Conservation (phyloP, 805 yeast species). For the Henningerozyma blattae region DNA sequence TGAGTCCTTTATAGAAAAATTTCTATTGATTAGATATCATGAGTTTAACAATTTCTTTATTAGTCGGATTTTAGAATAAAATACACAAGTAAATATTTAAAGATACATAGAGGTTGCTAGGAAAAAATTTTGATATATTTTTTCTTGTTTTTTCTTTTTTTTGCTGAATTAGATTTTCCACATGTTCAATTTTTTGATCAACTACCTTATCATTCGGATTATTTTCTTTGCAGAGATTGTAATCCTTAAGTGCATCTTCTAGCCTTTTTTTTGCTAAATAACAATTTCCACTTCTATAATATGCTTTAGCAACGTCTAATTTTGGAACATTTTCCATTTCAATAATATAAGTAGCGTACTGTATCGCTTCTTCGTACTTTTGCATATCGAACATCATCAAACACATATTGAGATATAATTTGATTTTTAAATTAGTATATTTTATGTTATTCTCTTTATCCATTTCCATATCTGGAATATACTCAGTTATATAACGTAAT, state of each 20-base stretch:
- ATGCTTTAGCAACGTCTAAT: slow-evolving; percentile 44
- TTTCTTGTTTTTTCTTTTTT: slow-evolving; percentile 39
- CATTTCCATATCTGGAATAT: slow-evolving; percentile 53
- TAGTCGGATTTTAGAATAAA: background rate
- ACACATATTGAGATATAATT: slow-evolving; percentile 40
- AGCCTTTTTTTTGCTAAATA: slow-evolving; percentile 32
- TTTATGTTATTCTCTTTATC: slow-evolving; percentile 40
- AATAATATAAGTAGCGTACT: slow-evolving; percentile 43
- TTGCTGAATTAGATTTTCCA: slow-evolving; percentile 30
- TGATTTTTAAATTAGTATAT: slow-evolving; percentile 35
- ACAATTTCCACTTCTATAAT: slow-evolving; percentile 43
- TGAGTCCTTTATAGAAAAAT: too few relatives aligned
- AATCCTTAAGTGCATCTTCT: slow-evolving; percentile 37
- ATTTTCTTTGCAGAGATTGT: slow-evolving; percentile 31
- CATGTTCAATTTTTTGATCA: slow-evolving; percentile 30
- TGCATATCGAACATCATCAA: slow-evolving; percentile 39
- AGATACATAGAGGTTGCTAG: slow-evolving; percentile 1
- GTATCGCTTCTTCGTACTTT: slow-evolving; percentile 37
- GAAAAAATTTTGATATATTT: slow-evolving; percentile 53
- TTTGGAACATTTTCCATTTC: slow-evolving; percentile 32
- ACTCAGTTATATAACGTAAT: slow-evolving; percentile 57
- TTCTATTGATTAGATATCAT: background rate
- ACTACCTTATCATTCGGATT: slow-evolving; percentile 42
- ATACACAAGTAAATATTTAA: background rate
- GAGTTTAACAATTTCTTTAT: background rate